phyloP scores from a whole-genome alignment of 495 filamentous ascomycete genomes.

The Pseudomonodictys pantanalensis region DNA sequence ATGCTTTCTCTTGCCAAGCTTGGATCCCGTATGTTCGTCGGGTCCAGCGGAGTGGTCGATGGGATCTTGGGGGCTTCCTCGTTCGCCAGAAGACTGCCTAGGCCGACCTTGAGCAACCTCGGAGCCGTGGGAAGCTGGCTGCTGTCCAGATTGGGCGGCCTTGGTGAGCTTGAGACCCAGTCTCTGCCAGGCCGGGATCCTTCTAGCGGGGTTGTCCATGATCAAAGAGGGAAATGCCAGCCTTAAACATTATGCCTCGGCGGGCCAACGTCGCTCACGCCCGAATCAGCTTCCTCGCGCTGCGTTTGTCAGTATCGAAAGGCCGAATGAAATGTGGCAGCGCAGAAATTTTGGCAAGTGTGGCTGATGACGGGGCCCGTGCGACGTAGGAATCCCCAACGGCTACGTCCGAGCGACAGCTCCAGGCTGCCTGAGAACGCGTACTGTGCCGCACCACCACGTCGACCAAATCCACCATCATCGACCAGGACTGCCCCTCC shows the following conservation, averaged over 20 bases:
- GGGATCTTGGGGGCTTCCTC: background rate
- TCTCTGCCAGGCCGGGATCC: constrained; percentile 70
- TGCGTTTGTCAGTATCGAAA: constrained; percentile 29
- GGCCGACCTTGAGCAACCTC: constrained; percentile 8
- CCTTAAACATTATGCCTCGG: constrained; percentile 15
- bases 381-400: constrained; percentile 1
- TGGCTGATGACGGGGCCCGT: constrained; percentile 21
- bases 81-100: background rate
- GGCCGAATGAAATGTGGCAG: constrained; percentile 26
- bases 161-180: constrained; percentile 73
- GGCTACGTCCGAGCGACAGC: constrained; percentile 17
- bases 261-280: constrained; percentile 23
- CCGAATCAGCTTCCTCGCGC: constrained; percentile 28
- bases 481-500: constrained; percentile 2
- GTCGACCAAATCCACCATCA: constrained; percentile 1
- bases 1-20: constrained; percentile 32
- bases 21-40: constrained; percentile 6
- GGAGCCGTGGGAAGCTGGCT: constrained; percentile 6
- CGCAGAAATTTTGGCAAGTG: constrained; percentile 20
- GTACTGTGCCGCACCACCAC: constrained; percentile 6
- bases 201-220: constrained; percentile 1
- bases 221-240: constrained; percentile 18
- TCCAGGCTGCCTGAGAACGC: constrained; percentile 25
- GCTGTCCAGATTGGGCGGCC: constrained; percentile 47
- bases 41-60: background rate